Conservation (phyloP, 441 rosid species). For the Aleurites moluccanus region DNA sequence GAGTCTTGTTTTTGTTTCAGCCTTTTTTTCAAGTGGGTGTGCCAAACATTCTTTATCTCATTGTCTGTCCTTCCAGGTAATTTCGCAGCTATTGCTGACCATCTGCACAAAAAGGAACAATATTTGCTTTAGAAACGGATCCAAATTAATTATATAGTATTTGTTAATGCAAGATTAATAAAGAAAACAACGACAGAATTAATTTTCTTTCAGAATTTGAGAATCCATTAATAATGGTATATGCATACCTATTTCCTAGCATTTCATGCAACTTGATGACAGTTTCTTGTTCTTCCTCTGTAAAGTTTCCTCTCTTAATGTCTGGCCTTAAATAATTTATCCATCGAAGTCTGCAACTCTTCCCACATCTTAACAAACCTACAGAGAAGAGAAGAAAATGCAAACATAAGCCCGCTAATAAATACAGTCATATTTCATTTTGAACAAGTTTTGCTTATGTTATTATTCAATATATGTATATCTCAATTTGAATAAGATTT, state of each 20-base stretch:
- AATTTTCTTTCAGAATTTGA: background rate
- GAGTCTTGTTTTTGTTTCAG: conserved; percentile 37
- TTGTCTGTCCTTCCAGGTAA: conserved; percentile 89
- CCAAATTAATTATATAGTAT: too few species aligned
- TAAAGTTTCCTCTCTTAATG: conserved; percentile 82
- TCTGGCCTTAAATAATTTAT: conserved; percentile 73
- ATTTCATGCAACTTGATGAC: conserved; percentile 60
- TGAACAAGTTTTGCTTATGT: background rate
- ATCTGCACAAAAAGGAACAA: conserved; percentile 34
- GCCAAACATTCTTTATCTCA: conserved; percentile 95
- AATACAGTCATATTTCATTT: too few species aligned
- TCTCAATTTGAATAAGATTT: too few species aligned
- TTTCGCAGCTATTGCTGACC: conserved; percentile 87
- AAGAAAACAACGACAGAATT: background rate
- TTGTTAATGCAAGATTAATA: background rate
- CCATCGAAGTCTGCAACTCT: conserved; percentile 94
- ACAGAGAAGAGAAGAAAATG: background rate
- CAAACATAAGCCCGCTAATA: background rate
- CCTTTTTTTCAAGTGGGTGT: conserved; percentile 85
- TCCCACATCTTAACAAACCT: conserved; percentile 85
- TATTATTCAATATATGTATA: too few species aligned
- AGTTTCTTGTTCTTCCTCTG: conserved; percentile 70
- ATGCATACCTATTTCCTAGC: conserved; percentile 66
- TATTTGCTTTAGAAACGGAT: background rate
- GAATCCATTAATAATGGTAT: background rate